These are phyloP conservation scores for Diaporthe nobilis DNA, from an alignment of 2,329 filamentous ascomycete genomes.

Conservation along the genomic window DNA sequence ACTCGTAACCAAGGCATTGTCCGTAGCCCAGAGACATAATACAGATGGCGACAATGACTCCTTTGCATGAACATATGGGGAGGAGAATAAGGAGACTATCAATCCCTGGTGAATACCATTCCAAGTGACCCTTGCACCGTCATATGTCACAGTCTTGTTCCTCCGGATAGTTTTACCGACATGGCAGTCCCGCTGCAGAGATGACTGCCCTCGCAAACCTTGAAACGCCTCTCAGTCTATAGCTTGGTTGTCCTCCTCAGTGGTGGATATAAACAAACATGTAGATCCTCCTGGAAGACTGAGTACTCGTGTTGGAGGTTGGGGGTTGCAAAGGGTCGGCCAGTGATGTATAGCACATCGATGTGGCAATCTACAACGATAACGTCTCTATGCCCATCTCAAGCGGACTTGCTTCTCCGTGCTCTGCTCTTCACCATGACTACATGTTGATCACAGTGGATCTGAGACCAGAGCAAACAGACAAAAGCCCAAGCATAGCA, in stretches of 20 bases:
- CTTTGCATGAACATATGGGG: too few relatives aligned
- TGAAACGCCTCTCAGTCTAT: too few relatives aligned
- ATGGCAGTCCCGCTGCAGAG: neutral
- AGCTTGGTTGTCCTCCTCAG: too few relatives aligned
- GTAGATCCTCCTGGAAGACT: too few relatives aligned
- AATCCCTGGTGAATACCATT: neutral
- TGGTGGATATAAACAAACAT: fast-evolving
- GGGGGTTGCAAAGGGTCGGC: neutral
- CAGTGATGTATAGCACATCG: neutral
- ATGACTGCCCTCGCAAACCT: neutral
- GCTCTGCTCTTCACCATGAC: neutral
- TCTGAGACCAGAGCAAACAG: neutral
- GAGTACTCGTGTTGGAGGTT: too few relatives aligned
- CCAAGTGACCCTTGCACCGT: neutral
- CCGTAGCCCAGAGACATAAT: neutral
- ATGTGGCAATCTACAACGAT: neutral
- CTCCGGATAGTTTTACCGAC: neutral
- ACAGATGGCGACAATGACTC: neutral
- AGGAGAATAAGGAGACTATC: neutral
- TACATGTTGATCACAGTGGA: neutral
- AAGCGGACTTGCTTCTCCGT: neutral
- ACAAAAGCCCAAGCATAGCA: neutral
- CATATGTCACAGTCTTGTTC: neutral
- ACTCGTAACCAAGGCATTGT: neutral
- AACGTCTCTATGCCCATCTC: neutral